Evolutionary conservation across 257 asterid species (phyloP).

Genomic region (Penstemon davidsonii): DNA sequence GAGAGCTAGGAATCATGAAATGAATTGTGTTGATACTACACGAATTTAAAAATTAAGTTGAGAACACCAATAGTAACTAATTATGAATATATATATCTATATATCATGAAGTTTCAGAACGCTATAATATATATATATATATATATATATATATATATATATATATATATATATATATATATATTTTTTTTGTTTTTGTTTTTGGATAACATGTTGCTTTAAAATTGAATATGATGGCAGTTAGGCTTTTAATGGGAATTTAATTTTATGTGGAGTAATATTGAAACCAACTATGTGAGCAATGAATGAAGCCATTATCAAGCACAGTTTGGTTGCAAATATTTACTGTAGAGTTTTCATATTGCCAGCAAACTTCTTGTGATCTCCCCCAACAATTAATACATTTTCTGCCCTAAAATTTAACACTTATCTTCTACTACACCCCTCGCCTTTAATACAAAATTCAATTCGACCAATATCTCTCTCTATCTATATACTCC

Average conservation of each 20-base stretch:
- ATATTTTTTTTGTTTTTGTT: no score
- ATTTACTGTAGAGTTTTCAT: constrained; percentile 29
- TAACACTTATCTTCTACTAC: constrained; percentile 30
- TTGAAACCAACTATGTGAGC: constrained; percentile 43
- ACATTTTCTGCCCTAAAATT: constrained; percentile 19
- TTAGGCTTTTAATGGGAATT: constrained; percentile 33
- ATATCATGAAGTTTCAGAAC: no score
- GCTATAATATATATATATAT: no score
- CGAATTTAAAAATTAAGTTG: no score
- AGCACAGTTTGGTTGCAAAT: constrained; percentile 36
- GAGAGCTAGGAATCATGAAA: no score
- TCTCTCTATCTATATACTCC: constrained; percentile 25
- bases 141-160: no score
- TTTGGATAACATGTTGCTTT: neutral
- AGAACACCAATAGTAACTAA: no score
- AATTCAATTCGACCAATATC: constrained; percentile 19
- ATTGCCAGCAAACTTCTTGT: constrained; percentile 45
- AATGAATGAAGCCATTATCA: constrained; percentile 34
- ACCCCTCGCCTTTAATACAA: constrained; percentile 32
- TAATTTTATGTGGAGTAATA: constrained; percentile 30
- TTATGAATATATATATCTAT: no score
- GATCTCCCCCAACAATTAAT: constrained; percentile 34
- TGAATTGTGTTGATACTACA: no score
- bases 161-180: no score
- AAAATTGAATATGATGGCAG: constrained; percentile 37